Evolutionary conservation across 768 basidiomycete species (phyloP).

Genomic region (Infundibulicybe gibba): DNA sequence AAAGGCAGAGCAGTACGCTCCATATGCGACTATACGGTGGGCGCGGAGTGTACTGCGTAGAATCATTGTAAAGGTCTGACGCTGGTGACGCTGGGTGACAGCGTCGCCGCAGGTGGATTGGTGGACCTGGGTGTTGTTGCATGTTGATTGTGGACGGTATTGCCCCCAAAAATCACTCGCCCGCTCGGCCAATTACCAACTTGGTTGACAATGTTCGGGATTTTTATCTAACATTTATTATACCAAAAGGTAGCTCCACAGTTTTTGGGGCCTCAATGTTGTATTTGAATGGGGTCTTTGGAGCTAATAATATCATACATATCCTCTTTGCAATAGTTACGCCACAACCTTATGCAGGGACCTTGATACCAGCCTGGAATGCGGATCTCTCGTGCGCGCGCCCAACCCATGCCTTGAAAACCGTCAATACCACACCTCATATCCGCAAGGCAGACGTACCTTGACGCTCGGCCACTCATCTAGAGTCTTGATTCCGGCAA

Average conservation of each 20-base stretch:
- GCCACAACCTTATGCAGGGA: neutral
- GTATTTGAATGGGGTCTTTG: too few species aligned
- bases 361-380: slow-evolving; percentile 11
- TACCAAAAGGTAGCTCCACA: too few species aligned
- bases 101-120: slow-evolving; percentile 1
- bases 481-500: slow-evolving; percentile 50
- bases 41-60: slow-evolving; percentile 5
- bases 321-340: too few species aligned
- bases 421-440: neutral
- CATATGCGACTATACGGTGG: slow-evolving; percentile 6
- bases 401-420: slow-evolving; percentile 15
- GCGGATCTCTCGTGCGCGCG: slow-evolving; percentile 11
- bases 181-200: too few species aligned
- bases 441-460: slow-evolving; percentile 22
- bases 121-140: neutral
- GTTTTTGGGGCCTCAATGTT: too few species aligned
- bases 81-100: neutral
- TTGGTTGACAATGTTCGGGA: too few species aligned
- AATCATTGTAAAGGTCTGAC: slow-evolving; percentile 7
- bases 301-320: too few species aligned
- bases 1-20: slow-evolving; percentile 1
- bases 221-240: too few species aligned
- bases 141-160: too few species aligned
- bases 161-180: too few species aligned
- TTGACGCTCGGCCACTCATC: slow-evolving; percentile 64